A percentile compares a stretch with the other conserved stretches of the same genome.
Evolutionary conservation across 345 rosid species (phyloP).

Genomic region (Pseudoturritis turrita): DNA sequence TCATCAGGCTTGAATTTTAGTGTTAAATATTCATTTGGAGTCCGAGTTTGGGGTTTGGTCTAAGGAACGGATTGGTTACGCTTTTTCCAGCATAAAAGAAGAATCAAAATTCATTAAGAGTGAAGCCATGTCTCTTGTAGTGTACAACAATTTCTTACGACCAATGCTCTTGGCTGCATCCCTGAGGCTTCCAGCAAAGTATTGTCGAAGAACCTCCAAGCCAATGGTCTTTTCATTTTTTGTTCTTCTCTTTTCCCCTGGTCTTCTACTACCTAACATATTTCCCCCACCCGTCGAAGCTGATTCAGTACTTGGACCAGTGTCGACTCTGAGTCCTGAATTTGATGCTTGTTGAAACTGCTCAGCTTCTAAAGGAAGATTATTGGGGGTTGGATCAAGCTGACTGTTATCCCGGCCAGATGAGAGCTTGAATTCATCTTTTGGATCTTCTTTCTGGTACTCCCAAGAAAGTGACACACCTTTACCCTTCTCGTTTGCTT

Average conservation of each 20-base stretch:
- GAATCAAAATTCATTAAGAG: neutral
- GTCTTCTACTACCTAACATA: constrained; percentile 38
- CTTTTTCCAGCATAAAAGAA: neutral
- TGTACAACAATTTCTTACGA: constrained; percentile 46
- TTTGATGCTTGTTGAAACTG: constrained; percentile 32
- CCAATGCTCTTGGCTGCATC: constrained; percentile 96
- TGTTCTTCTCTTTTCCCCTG: constrained; percentile 58
- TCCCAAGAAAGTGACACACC: constrained; percentile 62
- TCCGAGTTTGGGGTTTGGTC: neutral
- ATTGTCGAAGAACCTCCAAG: constrained; percentile 74
- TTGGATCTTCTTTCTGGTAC: constrained; percentile 48
- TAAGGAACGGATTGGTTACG: constrained; percentile 3
- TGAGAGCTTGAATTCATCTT: constrained; percentile 52
- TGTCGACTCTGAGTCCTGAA: constrained; percentile 32
- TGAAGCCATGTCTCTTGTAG: constrained; percentile 14
- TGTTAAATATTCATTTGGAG: neutral
- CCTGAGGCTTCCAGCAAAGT: constrained; percentile 94
- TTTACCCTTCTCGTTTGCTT: constrained; percentile 59
- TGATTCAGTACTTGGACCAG: constrained; percentile 29
- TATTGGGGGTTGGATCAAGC: constrained; percentile 29
- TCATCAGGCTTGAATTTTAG: neutral
- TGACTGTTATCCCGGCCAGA: constrained; percentile 39
- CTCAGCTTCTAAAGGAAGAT: constrained; percentile 37
- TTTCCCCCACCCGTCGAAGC: constrained; percentile 32
- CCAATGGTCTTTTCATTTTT: constrained; percentile 85